Base-by-base conservation (phyloP, 768 basidiomycete species). In the Calocera cornea region DNA sequence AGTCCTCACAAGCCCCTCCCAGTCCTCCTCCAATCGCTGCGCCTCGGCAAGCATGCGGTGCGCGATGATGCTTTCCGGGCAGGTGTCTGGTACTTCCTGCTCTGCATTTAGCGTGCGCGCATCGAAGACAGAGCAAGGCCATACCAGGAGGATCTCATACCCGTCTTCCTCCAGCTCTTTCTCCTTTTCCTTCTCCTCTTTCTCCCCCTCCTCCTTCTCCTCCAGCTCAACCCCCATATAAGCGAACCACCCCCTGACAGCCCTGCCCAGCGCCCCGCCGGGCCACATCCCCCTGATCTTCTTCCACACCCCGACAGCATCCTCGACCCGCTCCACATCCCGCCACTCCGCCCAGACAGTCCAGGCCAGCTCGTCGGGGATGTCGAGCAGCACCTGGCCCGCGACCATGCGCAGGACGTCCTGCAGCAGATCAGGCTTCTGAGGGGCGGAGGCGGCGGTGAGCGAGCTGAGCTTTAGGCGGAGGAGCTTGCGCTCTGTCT, bases 281-380 rank as follows among this genome's bases (percentile, higher is more conserved):
- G 92, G 88, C 72, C 97, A 91, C 2, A 92, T 72, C 3, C 74
- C 73, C 34, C 84, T 81, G 75, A 85, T 93, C 70, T 84, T 80
- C 66, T 80, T 81, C 19, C 97, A 74, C 54, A 84, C 70, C 2
- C 77, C 73, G 11, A 80, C 74, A 64, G 86, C 85, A 75, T 91
- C 83, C 70, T 80, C 92, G 8, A 90, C 79, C 3, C 80, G 80
- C 31, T 84, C 85, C 41, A 78, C 81, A 73, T 98, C 87, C 66
- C 79, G 83, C 69, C 84, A 82, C 72, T 98, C 92, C 49, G 97
- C 79, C 69, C 82, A 85, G 2, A 89, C 75, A 31, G 77, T 80
- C 95, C 97, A 99, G 0, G 90, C 92, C 29, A 87, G 74, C 72
- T 91, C 87, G 72, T 97, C 88, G 0, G 86, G 83, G 10, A 94